Percentiles rank a stretch among this genome's conserved stretches.
phyloP scores from a whole-genome alignment of 2,329 filamentous ascomycete genomes.

The Fusarium sp. region DNA sequence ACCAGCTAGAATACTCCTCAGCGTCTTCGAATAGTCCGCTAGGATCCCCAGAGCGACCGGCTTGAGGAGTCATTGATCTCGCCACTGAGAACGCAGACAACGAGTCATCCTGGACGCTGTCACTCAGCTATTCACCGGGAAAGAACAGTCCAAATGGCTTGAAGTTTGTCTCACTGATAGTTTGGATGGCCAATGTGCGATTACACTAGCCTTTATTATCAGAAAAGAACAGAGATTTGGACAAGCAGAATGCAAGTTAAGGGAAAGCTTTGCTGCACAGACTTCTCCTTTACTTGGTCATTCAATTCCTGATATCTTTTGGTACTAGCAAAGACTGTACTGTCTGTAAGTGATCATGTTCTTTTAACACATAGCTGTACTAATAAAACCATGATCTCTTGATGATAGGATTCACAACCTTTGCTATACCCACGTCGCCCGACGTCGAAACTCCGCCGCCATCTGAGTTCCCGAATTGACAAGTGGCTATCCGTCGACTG shows the following conservation, averaged over 20 bases:
- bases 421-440: background rate
- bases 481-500: background rate
- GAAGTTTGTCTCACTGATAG: background rate
- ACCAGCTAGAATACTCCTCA: background rate
- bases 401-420: background rate
- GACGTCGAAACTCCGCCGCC: background rate
- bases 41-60: no score
- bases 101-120: no score
- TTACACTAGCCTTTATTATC: background rate
- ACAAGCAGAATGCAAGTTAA: background rate
- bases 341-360: background rate
- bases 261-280: background rate
- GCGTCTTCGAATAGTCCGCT: background rate
- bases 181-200: background rate
- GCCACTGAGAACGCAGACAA: background rate
- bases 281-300: background rate
- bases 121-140: background rate
- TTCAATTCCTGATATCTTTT: background rate
- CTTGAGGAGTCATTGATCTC: no score
- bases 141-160: background rate
- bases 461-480: background rate
- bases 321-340: background rate
- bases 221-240: background rate
- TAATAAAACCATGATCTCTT: background rate
- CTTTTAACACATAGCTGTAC: background rate